Conservation (phyloP, 2,329 filamentous ascomycete species). For the Hypoxylon sp. region DNA sequence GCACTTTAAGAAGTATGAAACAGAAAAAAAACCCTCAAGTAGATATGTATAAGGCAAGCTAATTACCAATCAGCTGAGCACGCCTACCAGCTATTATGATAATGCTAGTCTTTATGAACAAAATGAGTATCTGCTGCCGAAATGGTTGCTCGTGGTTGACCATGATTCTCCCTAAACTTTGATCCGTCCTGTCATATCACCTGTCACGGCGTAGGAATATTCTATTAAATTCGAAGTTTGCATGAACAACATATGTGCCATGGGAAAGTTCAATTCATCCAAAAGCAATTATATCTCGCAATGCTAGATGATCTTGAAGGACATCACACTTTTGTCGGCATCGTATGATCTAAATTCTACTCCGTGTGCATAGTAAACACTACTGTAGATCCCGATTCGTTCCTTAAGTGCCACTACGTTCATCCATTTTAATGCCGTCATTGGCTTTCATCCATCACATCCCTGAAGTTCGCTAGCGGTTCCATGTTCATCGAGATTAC, state of each 20-base stretch:
- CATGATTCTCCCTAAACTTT: constrained; percentile 6
- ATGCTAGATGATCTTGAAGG: constrained; percentile 13
- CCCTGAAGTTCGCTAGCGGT: constrained; percentile 20
- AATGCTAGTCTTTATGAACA: constrained; percentile 16
- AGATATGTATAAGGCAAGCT: constrained; percentile 8
- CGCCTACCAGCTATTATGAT: constrained; percentile 4
- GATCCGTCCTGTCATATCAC: constrained; percentile 9
- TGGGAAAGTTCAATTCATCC: constrained; percentile 13
- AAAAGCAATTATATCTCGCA: constrained; percentile 30
- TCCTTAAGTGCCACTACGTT: constrained; percentile 26
- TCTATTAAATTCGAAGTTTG: constrained; percentile 17
- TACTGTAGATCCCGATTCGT: constrained; percentile 40
- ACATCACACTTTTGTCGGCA: constrained; percentile 21
- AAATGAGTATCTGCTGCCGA: constrained; percentile 42
- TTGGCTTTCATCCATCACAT: constrained; percentile 29
- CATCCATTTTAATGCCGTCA: constrained; percentile 35
- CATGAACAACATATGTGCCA: background rate
- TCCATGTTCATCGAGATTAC: constrained; percentile 11
- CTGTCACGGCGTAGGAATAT: constrained; percentile 27
- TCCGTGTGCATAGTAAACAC: constrained; percentile 21
- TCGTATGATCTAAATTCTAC: constrained; percentile 39
- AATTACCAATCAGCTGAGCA: constrained; percentile 25
- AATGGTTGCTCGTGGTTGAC: constrained; percentile 27
- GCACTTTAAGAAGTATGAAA: background rate
- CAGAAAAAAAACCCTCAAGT: constrained; percentile 18